Evolutionary conservation across 352 stramenopile genomes (phyloP), one percentile per base, ranked within the genome.

Genomic region (Globisporangium canariense): DNA sequence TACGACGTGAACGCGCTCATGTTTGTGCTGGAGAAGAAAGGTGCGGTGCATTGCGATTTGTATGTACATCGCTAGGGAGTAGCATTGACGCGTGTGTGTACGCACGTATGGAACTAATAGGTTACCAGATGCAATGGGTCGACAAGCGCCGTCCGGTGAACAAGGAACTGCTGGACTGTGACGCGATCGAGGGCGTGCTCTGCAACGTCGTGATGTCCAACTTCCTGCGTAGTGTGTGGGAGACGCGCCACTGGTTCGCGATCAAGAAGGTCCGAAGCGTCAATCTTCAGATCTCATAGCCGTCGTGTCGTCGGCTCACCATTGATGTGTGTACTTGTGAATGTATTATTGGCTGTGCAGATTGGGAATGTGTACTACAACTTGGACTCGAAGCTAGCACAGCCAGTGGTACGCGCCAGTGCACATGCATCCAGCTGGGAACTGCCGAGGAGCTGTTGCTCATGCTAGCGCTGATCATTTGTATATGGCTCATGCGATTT

Each of bases 1-100:
- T 94, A 93, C 62, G 82, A 92, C 54, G 76, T 94, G 34, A 92
- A 94, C 54, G 82, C 77, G 51, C 72, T 94, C 43, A 90, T 79
- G 46, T 56, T 82, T 45, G 80, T 77, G 45, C 59, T 94, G 25
- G 72, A 90, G 40, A 51, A 78, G 60, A 73, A 81, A 77, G 83
- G 86, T 91, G 22, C 22, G 41, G 14, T 13, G 22, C 5, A 38
- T 11, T 20, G 49, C 30, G 46, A 32, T 28, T 25, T 53, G 46
- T 32, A 3, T 18, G 7, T 53, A 11, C 36, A 38, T 22, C 49
- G 0, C 14, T 55, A 28, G 14, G n/a, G 3, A n/a, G 40, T 46
- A 46, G 40, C 14, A 14, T 25, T 38, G 6, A 38, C 14, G 32
- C 0, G 16, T 11, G 16, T 16, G 47, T 54, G 5, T 54, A 25